Evolutionary conservation across 352 stramenopile species (phyloP).

Genomic region (Phytophthora sp.): DNA sequence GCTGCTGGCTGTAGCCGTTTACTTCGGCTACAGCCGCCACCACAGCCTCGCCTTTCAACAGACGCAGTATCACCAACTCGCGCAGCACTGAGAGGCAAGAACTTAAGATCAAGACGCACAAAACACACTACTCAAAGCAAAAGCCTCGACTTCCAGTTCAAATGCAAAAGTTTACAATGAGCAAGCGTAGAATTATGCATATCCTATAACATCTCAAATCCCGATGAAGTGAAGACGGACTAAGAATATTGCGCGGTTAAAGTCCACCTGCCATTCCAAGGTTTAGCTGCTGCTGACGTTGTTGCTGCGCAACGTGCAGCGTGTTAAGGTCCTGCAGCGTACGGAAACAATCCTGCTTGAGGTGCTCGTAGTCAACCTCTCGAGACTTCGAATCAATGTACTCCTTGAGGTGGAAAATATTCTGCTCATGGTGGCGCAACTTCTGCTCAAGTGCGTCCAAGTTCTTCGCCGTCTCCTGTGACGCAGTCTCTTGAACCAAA

Average conservation of each 20-base stretch:
- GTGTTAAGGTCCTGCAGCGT: slow-evolving; percentile 78
- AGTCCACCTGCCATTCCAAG: slow-evolving; percentile 23
- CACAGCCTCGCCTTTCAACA: slow-evolving; percentile 78
- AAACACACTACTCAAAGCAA: slow-evolving; percentile 1
- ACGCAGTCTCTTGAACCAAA: slow-evolving; percentile 69
- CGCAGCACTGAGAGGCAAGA: slow-evolving; percentile 27
- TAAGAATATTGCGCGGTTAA: slow-evolving; percentile 1
- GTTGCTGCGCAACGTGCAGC: slow-evolving; percentile 65
- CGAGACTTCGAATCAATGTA: slow-evolving; percentile 89
- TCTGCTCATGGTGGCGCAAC: slow-evolving; percentile 91
- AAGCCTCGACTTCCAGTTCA: neutral
- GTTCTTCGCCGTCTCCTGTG: slow-evolving; percentile 83
- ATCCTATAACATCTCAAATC: slow-evolving; percentile 13
- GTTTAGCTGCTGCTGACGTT: slow-evolving; percentile 35
- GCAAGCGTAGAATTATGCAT: slow-evolving; percentile 9
- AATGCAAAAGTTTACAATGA: neutral
- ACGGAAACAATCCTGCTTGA: slow-evolving; percentile 85
- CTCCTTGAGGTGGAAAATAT: slow-evolving; percentile 92
- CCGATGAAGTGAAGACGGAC: neutral
- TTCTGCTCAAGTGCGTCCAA: slow-evolving; percentile 90
- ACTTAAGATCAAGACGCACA: neutral
- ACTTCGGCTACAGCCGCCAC: slow-evolving; percentile 75
- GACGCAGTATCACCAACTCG: slow-evolving; percentile 60
- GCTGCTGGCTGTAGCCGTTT: slow-evolving; percentile 64
- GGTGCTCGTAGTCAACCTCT: slow-evolving; percentile 90